Conservation (phyloP, 2,329 filamentous ascomycete species). For the Penicillium thymicola region DNA sequence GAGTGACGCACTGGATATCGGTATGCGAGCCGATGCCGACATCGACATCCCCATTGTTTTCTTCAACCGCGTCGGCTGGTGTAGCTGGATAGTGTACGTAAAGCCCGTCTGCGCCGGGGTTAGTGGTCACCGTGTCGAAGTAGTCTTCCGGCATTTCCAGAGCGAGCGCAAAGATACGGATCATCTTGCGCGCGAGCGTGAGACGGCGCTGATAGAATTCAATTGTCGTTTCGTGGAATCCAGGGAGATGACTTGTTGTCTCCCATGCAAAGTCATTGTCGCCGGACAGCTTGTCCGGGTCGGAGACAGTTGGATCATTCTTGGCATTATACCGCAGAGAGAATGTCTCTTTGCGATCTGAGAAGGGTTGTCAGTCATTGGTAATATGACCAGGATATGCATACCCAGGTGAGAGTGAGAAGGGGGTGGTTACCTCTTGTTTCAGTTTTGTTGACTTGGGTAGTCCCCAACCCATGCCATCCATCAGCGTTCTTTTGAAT, state of each 20-base stretch:
- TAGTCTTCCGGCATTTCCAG: conserved; percentile 54
- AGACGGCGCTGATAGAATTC: conserved; percentile 34
- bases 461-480: conserved; percentile 36
- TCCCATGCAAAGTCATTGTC: conserved; percentile 55
- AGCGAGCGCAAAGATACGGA: conserved; percentile 54
- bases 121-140: conserved; percentile 54
- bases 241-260: conserved; percentile 47
- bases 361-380: neutral
- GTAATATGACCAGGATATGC: neutral
- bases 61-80: conserved; percentile 28
- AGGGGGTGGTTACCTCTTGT: conserved; percentile 38
- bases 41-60: conserved; percentile 19
- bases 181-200: conserved; percentile 50
- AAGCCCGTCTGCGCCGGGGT: conserved; percentile 48
- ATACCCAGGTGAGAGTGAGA: neutral
- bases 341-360: conserved; percentile 53
- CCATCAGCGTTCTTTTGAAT: conserved; percentile 49
- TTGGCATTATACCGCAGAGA: conserved; percentile 53
- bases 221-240: conserved; percentile 20
- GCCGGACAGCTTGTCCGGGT: conserved; percentile 44
- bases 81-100: conserved; percentile 48
- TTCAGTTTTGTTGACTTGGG: conserved; percentile 32
- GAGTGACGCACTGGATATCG: conserved; percentile 50
- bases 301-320: conserved; percentile 48
- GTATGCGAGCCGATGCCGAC: conserved; percentile 49